Conservation (phyloP, 192 early-diverging fungal genomes). For the Borealophlyctis nickersoniae region DNA sequence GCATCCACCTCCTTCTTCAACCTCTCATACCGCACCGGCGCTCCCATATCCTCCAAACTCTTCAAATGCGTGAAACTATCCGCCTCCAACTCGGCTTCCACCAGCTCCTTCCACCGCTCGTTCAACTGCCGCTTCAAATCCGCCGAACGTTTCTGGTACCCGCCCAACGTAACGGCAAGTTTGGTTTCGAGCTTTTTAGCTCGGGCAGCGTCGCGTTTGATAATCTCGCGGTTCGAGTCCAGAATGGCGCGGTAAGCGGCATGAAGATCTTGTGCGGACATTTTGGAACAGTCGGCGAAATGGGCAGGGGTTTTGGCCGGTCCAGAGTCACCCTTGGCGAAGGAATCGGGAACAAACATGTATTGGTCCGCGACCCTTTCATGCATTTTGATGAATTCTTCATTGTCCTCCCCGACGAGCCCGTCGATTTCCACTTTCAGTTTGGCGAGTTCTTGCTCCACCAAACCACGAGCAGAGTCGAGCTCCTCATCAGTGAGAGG, state of each 20-base stretch:
- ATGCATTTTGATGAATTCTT: conserved; percentile 7
- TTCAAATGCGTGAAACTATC: conserved; percentile 27
- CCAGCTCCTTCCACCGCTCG: conserved; percentile 17
- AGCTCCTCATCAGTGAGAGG: conserved; percentile 34
- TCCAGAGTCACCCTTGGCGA: neutral
- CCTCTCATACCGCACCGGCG: conserved; percentile 48
- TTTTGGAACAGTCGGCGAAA: conserved; percentile 6
- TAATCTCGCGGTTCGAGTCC: conserved; percentile 59
- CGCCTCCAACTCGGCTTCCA: conserved; percentile 19
- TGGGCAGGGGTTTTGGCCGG: neutral
- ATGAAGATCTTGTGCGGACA: conserved; percentile 3
- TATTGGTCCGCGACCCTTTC: neutral
- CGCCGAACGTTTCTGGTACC: conserved; percentile 72
- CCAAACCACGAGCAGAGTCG: conserved; percentile 50
- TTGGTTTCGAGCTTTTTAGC: conserved; percentile 88
- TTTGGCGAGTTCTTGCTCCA: conserved; percentile 49
- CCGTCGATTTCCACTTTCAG: conserved; percentile 11
- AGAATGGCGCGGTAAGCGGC: conserved; percentile 19
- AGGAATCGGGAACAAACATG: neutral
- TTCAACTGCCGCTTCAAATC: conserved; percentile 56
- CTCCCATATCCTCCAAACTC: conserved; percentile 32
- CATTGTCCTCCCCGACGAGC: neutral
- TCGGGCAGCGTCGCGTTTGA: conserved; percentile 69
- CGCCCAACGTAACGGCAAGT: conserved; percentile 73
- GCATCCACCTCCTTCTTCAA: conserved; percentile 50